Conservation (phyloP, 2,329 filamentous ascomycete species). For the Cytospora mali region DNA sequence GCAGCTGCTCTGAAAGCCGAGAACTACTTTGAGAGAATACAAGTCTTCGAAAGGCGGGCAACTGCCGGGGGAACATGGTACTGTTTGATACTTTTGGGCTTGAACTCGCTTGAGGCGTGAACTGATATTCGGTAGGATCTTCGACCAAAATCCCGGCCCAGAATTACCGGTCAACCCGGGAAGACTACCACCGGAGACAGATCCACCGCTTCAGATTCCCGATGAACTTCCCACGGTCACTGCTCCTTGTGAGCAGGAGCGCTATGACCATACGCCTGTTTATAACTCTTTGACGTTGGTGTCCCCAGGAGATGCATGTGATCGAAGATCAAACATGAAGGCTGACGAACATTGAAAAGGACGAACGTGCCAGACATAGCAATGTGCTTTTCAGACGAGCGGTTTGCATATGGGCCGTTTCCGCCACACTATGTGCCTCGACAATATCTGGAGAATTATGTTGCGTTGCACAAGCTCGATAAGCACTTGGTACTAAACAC, state of each 20-base stretch:
- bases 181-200: slow-evolving; percentile 46
- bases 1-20: slow-evolving; percentile 51
- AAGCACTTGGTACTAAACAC: slow-evolving; percentile 50
- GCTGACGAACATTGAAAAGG: slow-evolving; percentile 33
- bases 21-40: slow-evolving; percentile 45
- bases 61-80: slow-evolving; percentile 51
- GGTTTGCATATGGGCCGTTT: slow-evolving; percentile 59
- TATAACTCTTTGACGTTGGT: slow-evolving; percentile 55
- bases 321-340: neutral
- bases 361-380: slow-evolving; percentile 61
- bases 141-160: slow-evolving; percentile 47
- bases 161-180: slow-evolving; percentile 45
- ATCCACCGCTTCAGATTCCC: slow-evolving; percentile 50
- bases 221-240: slow-evolving; percentile 43
- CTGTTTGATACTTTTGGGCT: neutral
- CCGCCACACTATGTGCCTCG: slow-evolving; percentile 56
- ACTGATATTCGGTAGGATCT: slow-evolving; percentile 46
- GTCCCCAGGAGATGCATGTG: neutral
- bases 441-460: slow-evolving; percentile 60
- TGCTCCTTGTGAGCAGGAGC: slow-evolving; percentile 46
- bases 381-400: slow-evolving; percentile 57
- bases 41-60: slow-evolving; percentile 47
- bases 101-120: neutral
- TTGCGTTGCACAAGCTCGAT: slow-evolving; percentile 53
- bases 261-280: slow-evolving; percentile 52